These are phyloP conservation scores for Arabis alpina DNA, from an alignment of 345 rosid species.

Conservation along the genomic window DNA sequence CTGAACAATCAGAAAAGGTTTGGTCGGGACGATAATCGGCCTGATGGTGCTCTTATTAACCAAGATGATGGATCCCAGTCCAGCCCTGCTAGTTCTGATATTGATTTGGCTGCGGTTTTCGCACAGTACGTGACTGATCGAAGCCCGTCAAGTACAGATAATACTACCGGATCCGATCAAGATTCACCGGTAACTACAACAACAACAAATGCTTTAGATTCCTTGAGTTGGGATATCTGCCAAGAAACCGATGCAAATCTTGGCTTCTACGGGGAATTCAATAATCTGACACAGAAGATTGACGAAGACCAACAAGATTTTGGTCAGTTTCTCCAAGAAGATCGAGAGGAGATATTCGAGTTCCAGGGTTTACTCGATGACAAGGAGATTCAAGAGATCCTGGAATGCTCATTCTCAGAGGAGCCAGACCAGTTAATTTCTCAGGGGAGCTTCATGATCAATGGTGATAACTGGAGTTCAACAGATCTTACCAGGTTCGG, in stretches of 20 bases:
- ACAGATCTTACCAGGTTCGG: constrained; percentile 62
- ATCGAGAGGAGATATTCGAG: constrained; percentile 40
- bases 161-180: constrained; percentile 40
- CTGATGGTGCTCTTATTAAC: constrained; percentile 37
- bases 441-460: constrained; percentile 48
- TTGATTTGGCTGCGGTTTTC: constrained; percentile 76
- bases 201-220: constrained; percentile 35
- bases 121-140: constrained; percentile 63
- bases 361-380: constrained; percentile 47
- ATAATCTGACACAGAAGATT: constrained; percentile 11
- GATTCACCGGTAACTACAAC: constrained; percentile 39
- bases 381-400: constrained; percentile 53
- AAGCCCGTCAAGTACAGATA: constrained; percentile 40
- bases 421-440: constrained; percentile 48
- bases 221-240: constrained; percentile 41
- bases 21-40: constrained; percentile 25
- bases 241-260: constrained; percentile 38
- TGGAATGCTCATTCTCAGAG: constrained; percentile 38
- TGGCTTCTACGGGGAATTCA: constrained; percentile 31
- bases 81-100: constrained; percentile 35
- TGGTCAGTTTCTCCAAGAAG: constrained; percentile 34
- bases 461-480: constrained; percentile 55
- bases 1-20: constrained; percentile 47
- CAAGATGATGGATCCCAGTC: constrained; percentile 31
- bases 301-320: constrained; percentile 31